These are phyloP conservation scores for Lactarius quietus DNA, from an alignment of 768 basidiomycete species.

Conservation along the genomic window DNA sequence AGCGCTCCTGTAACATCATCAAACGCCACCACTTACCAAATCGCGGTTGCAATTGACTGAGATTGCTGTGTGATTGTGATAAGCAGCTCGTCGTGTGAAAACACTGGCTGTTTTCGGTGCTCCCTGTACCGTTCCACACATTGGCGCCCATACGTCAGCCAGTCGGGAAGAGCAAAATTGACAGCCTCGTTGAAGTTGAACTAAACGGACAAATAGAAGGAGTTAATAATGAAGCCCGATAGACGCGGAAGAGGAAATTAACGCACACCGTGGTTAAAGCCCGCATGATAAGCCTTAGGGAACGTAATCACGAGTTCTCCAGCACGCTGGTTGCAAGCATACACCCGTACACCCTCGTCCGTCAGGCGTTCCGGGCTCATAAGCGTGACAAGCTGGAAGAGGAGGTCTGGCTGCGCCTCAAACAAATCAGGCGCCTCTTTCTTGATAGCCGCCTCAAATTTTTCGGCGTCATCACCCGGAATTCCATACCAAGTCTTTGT, in stretches of 20 bases:
- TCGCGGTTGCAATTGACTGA: constrained; percentile 83
- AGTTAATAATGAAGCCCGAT: constrained; percentile 22
- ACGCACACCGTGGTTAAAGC: constrained; percentile 96
- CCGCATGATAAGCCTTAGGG: constrained; percentile 96
- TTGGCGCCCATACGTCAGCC: constrained; percentile 82
- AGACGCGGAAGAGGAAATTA: neutral
- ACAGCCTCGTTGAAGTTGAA: constrained; percentile 99
- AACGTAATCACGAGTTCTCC: constrained; percentile 98
- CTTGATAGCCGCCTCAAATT: constrained; percentile 94
- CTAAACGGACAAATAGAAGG: constrained; percentile 38
- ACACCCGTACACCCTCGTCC: constrained; percentile 88
- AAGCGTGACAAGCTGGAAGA: constrained; percentile 96
- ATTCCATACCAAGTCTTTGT: constrained; percentile 99
- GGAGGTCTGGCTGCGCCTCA: constrained; percentile 93
- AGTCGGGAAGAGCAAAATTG: constrained; percentile 96
- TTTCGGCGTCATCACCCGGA: constrained; percentile 91
- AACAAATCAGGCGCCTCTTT: constrained; percentile 96
- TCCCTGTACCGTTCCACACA: constrained; percentile 89
- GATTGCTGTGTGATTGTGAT: constrained; percentile 98
- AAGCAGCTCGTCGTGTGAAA: constrained; percentile 96
- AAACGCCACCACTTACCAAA: constrained; percentile 62
- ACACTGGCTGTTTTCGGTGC: constrained; percentile 91
- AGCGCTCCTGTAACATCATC: constrained; percentile 1
- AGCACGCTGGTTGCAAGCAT: constrained; percentile 92
- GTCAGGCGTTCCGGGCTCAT: constrained; percentile 90